Evolutionary conservation across 345 rosid genomes (phyloP), one percentile per base, ranked within the genome.

Genomic region (Eucalyptus curtisii): DNA sequence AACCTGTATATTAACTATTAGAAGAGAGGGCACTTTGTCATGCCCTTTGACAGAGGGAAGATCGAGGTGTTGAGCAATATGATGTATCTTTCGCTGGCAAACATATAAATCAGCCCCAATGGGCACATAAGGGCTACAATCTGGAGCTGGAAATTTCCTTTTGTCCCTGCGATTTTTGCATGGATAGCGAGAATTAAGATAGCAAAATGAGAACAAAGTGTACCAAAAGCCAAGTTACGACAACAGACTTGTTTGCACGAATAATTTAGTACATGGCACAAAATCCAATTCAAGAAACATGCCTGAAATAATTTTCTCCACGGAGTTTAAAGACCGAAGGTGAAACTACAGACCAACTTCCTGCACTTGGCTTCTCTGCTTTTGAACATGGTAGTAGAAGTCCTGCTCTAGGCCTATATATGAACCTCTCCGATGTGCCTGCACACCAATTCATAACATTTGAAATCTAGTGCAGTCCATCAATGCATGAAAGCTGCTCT

Each of bases 31-130:
- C 25, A 94, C 85, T 71, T 94, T 91, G 5, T 90, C 93, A 42
- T 91, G 90, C 2, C 93, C 49, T 86, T 92, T 93, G 47, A 93
- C 87, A 30, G 86, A 86, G 88, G 97, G 97, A 61, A 94, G 97
- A 89, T 96, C 98, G 59, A 96, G 93, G 87, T 96, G 95, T 71
- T 94, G 97, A 89, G 98, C 97, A 91, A 96, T 96, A 91, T 96
- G 98, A 90, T 89, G 89, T 40, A 94, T 93, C 93, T 96, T 96
- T 86, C 91, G 89, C 24, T 95, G 92, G 93, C 95, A 96, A 16
- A 90, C 90, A 88, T 93, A 94, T 49, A 96, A 91, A 91, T 96
- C 99, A 40, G 94, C 91, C 24, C 98, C 99, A 80, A 95, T 94
- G 61, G 98, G 97, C 80, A 89, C 49, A 90, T 93, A 96, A 47